These are phyloP conservation scores for Euphorbia corollata DNA, from an alignment of 441 rosid genomes.

Conservation along the genomic window DNA sequence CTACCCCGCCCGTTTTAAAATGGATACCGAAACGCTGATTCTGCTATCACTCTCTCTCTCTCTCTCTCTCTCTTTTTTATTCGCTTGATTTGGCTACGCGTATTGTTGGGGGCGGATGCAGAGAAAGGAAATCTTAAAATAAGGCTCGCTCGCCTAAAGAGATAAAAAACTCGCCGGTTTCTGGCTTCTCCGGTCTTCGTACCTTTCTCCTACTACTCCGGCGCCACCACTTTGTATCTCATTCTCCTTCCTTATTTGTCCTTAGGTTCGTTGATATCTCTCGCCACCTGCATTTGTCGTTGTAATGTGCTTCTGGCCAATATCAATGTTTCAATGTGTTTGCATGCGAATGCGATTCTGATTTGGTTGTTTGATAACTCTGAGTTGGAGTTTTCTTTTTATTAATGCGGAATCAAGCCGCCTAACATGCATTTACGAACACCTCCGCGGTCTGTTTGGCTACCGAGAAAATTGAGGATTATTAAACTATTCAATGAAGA, in stretches of 20 bases:
- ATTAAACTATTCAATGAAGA: not conserved
- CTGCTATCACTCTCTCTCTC: not conserved
- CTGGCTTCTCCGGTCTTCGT: not conserved
- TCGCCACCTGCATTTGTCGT: not conserved
- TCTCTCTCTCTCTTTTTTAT: not conserved
- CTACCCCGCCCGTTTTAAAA: not conserved
- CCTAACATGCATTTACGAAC: conserved; percentile 10
- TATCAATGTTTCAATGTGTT: not conserved
- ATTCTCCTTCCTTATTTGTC: not conserved
- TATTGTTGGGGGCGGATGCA: not conserved
- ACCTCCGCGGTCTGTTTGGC: not conserved
- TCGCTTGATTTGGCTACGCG: conserved; percentile 6
- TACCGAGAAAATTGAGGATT: conserved; percentile 1
- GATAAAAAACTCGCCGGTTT: not conserved
- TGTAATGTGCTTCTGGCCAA: not conserved
- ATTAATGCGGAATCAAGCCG: not conserved
- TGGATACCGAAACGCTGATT: not conserved
- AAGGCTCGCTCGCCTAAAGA: not conserved
- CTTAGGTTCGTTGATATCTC: not conserved
- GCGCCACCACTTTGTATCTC: not conserved
- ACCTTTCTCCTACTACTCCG: not conserved
- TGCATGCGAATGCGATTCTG: not conserved
- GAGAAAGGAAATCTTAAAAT: not conserved
- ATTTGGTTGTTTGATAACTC: conserved; percentile 4
- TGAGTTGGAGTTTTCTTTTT: not conserved